A percentile compares a stretch with the other conserved stretches of the same genome.
These are phyloP conservation scores for Trametes elegans DNA, from an alignment of 768 basidiomycete genomes.

Conservation along the genomic window DNA sequence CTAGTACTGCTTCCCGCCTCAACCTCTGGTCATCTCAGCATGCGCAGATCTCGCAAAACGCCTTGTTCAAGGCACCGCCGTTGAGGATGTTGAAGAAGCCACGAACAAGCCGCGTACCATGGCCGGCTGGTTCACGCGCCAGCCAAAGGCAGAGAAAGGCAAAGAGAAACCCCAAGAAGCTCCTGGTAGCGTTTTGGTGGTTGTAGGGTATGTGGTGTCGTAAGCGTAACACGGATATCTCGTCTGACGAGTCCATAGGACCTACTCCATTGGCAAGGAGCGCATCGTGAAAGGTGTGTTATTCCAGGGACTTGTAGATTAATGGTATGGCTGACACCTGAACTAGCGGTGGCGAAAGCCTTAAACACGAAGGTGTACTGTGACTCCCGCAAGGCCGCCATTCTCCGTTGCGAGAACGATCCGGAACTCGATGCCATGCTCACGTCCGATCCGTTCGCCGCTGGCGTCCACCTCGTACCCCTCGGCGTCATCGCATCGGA, in stretches of 20 bases:
- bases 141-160: constrained; percentile 22
- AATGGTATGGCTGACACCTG: background rate
- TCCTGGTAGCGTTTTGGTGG: constrained; percentile 48
- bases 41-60: constrained; percentile 80
- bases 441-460: constrained; percentile 71
- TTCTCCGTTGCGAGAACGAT: constrained; percentile 84
- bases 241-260: constrained; percentile 43
- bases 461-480: constrained; percentile 84
- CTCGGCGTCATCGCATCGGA: constrained; percentile 74
- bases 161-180: constrained; percentile 35
- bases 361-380: constrained; percentile 85
- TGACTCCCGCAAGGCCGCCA: constrained; percentile 77
- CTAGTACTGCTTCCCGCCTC: constrained; percentile 92
- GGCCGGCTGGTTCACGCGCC: constrained; percentile 48
- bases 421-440: constrained; percentile 76
- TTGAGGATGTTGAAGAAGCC: constrained; percentile 27
- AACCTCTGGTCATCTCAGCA: constrained; percentile 89
- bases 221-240: too few relatives aligned
- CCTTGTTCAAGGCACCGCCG: constrained; percentile 44
- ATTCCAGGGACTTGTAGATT: too few relatives aligned
- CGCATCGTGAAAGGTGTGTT: constrained; percentile 87
- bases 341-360: constrained; percentile 77
- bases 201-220: constrained; percentile 60
- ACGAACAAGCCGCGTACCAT: constrained; percentile 36
- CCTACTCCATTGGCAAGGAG: constrained; percentile 98